Conservation (phyloP, 257 asterid genomes). For the Eustoma russellianum region DNA sequence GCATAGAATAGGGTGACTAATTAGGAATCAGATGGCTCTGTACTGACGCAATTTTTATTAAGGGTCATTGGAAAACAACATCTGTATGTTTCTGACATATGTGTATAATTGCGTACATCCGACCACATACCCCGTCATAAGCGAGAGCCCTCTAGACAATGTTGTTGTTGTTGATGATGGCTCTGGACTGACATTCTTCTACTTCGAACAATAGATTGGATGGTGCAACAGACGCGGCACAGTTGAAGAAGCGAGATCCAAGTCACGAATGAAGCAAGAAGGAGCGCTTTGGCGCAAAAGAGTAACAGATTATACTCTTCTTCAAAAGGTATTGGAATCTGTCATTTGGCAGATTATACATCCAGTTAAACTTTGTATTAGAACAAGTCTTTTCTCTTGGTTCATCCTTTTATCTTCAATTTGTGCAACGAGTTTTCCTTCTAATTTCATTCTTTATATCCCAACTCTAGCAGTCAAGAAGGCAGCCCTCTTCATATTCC, state of each 20-base stretch:
- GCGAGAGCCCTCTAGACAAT: too few relatives aligned
- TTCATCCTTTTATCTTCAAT: neutral
- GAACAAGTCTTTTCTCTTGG: neutral
- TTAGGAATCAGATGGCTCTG: neutral
- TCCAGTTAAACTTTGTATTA: neutral
- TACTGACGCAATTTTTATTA: too few relatives aligned
- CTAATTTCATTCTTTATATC: too few relatives aligned
- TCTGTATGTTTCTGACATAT: too few relatives aligned
- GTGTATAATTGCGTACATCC: too few relatives aligned
- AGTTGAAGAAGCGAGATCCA: slow-evolving; percentile 53
- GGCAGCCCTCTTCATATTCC: slow-evolving; percentile 23
- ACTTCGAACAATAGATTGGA: slow-evolving; percentile 35
- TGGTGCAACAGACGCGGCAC: slow-evolving; percentile 89
- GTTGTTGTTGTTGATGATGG: neutral
- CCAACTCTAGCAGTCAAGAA: slow-evolving; percentile 18
- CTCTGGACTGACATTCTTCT: too few relatives aligned
- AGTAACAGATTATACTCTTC: slow-evolving; percentile 59
- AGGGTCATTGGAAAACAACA: neutral
- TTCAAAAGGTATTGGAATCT: slow-evolving; percentile 45
- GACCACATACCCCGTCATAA: too few relatives aligned
- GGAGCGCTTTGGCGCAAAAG: slow-evolving; percentile 90
- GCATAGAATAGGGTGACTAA: too few relatives aligned
- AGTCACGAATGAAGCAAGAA: slow-evolving; percentile 70
- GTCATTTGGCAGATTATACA: neutral
- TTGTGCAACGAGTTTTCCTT: too few relatives aligned